Base-by-base conservation (phyloP, 2,329 filamentous ascomycete genomes). In the Aspergillus sp. region DNA sequence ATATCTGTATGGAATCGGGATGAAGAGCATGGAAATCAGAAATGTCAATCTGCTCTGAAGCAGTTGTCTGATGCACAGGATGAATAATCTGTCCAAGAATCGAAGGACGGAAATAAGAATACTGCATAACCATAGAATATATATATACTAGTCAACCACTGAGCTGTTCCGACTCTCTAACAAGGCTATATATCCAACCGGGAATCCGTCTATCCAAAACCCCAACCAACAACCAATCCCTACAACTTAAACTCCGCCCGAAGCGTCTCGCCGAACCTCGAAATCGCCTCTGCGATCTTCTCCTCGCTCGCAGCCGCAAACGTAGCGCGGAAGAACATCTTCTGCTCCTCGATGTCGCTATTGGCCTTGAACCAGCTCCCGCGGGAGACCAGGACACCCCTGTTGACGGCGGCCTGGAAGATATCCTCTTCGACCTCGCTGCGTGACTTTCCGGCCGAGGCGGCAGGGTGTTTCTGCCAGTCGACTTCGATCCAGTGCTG, bases 321-420 rank as follows among this genome's bases (percentile, higher is more conserved):
- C 0, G 89, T 98, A 3, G 84, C 78, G 32, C 91, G 75, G 69
- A 96, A 93, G 65, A 85, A 95, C 60, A 94, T 68, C 16, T 78
- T 80, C 8, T 69, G 67, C 31, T 68, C 66, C 33, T 63, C 57
- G 8, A 66, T 69, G 29, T 74, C 68, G 26, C 71, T 72, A 53
- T 91, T 81, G 1, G 88, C 83, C 37, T 77, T 73, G 71, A 96
- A 98, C 88, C 88, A 98, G 29, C 80, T 88, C 3, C 91, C 91
- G 29, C 83, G 74, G 37, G 83, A 86, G 2, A 91, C 70, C 28
- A 98, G 69, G 4, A 91, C 84, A 14, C 84, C 82, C 47, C 81
- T 74, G 3, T 78, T 73, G 35, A 95, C 80, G 41, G 79, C 79
- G 1, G 73, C 69, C 47, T 82, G 61, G 68, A 94, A 96, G 27